A percentile compares a stretch with the other conserved stretches of the same genome.
Evolutionary conservation across 495 filamentous ascomycete genomes (phyloP).

Genomic region (Echria macrotheca): DNA sequence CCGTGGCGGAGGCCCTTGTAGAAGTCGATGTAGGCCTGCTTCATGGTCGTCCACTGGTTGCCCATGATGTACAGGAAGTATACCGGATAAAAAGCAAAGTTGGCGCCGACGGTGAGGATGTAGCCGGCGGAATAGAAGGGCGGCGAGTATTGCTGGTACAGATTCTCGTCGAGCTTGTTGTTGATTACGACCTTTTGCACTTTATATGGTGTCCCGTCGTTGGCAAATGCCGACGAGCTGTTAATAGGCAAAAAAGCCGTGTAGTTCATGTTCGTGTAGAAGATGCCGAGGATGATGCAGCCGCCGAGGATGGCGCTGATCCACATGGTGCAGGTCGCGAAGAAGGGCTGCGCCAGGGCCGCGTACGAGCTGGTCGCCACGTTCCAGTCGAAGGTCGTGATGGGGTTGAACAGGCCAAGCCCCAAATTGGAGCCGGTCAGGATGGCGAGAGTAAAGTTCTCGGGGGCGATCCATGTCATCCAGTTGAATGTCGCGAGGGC

Average conservation of each 20-base stretch:
- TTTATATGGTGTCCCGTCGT: constrained; percentile 46
- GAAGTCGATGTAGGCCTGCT: constrained; percentile 26
- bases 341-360: constrained; percentile 32
- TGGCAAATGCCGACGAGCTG: constrained; percentile 46
- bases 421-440: constrained; percentile 24
- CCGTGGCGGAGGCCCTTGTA: constrained; percentile 45
- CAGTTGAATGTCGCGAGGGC: constrained; percentile 35
- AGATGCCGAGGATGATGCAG: constrained; percentile 45
- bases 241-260: constrained; percentile 50
- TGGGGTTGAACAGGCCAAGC: constrained; percentile 28
- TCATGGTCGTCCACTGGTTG: constrained; percentile 45
- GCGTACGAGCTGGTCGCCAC: constrained; percentile 27
- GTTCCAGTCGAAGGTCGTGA: constrained; percentile 34
- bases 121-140: constrained; percentile 59
- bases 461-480: constrained; percentile 38
- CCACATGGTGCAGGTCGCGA: constrained; percentile 27
- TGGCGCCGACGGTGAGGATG: constrained; percentile 51
- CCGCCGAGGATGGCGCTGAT: constrained; percentile 20
- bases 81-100: constrained; percentile 53
- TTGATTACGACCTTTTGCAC: constrained; percentile 48
- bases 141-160: constrained; percentile 54
- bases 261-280: constrained; percentile 47
- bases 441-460: constrained; percentile 29
- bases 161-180: constrained; percentile 42
- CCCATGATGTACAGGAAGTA: constrained; percentile 51